phyloP scores from a whole-genome alignment of 2,329 filamentous ascomycete species.

The Sarocladium brachiariae region DNA sequence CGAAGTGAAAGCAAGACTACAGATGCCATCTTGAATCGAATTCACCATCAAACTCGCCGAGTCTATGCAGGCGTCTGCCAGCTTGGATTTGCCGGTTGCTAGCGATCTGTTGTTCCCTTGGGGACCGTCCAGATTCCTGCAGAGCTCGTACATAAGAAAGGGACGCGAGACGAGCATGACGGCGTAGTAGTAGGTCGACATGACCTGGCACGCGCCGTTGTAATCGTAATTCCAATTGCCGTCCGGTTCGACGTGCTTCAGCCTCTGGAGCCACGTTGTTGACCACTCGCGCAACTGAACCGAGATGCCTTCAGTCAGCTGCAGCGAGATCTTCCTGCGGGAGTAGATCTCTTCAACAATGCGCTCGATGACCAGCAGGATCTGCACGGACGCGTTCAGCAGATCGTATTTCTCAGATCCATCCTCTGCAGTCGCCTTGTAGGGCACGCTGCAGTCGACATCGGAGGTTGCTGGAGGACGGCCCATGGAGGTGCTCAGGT shows the following conservation, averaged over 20 bases:
- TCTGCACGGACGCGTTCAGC: constrained; percentile 45
- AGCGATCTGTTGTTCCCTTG: constrained; percentile 11
- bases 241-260: constrained; percentile 31
- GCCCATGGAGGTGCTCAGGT: constrained; percentile 47
- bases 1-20: constrained; percentile 22
- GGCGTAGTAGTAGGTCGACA: constrained; percentile 48
- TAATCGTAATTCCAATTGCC: constrained; percentile 18
- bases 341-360: constrained; percentile 48
- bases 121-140: constrained; percentile 28
- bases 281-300: constrained; percentile 47
- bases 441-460: constrained; percentile 47
- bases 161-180: constrained; percentile 51
- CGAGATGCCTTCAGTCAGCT: constrained; percentile 47
- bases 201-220: constrained; percentile 42
- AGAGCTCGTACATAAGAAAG: constrained; percentile 50
- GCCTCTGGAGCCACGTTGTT: constrained; percentile 35
- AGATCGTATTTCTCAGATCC: constrained; percentile 36
- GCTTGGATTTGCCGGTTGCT: constrained; percentile 38
- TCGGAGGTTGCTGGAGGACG: constrained; percentile 47
- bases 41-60: constrained; percentile 48
- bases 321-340: constrained; percentile 43
- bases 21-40: constrained; percentile 36
- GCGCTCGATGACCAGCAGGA: constrained; percentile 42
- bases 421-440: constrained; percentile 27
- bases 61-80: constrained; percentile 50